These are phyloP conservation scores for Thinopyrum elongatum DNA, from an alignment of 176 grass and related monocot species.

Conservation along the genomic window DNA sequence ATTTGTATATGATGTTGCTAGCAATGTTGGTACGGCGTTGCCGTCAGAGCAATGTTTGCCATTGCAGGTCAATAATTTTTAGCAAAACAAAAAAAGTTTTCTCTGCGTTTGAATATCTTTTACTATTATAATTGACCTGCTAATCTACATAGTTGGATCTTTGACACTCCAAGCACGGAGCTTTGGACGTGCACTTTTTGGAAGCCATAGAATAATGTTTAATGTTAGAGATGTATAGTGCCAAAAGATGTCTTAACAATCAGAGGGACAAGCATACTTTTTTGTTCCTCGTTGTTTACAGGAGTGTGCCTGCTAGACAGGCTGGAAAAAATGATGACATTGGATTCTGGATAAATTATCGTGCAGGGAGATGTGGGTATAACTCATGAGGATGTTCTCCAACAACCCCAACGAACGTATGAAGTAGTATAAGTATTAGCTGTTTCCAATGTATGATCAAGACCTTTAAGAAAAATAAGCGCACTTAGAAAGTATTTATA, in stretches of 20 bases:
- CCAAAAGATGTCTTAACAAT: background rate
- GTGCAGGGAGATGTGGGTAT: background rate
- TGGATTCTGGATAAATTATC: background rate
- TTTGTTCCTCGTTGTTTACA: background rate
- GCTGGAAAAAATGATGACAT: background rate
- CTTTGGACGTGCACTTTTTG: background rate
- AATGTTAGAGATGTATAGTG: background rate
- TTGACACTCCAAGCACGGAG: background rate
- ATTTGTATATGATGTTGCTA: background rate
- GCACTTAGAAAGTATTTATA: too few species aligned
- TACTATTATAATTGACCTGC: background rate
- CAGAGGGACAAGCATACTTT: background rate
- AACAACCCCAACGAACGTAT: background rate
- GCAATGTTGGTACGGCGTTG: background rate
- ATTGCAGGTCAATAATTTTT: background rate
- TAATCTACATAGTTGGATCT: background rate
- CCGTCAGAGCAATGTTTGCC: background rate
- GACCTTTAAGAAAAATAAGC: background rate
- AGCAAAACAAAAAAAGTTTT: background rate
- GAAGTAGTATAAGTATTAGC: background rate
- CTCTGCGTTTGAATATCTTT: background rate
- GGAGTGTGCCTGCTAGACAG: background rate
- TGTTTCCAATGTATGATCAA: background rate
- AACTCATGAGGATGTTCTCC: background rate
- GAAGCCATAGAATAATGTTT: background rate